Evolutionary conservation across 2,329 filamentous ascomycete species (phyloP).

Genomic region (Fusarium hainanense): DNA sequence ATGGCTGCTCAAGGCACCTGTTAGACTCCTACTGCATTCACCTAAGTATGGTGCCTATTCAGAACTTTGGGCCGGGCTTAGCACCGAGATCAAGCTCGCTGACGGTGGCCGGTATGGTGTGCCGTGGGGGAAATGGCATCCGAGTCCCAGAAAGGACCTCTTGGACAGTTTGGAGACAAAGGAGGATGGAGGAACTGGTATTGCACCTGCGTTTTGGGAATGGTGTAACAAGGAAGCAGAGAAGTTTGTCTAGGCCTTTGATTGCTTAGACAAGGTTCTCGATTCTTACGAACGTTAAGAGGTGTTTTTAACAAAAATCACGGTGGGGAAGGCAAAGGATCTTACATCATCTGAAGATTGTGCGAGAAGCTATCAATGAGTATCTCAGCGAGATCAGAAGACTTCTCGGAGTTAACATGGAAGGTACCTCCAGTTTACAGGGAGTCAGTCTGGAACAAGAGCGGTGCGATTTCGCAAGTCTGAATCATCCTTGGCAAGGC

Average conservation of each 20-base stretch:
- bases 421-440: no score
- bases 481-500: background rate
- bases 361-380: no score
- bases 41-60: background rate
- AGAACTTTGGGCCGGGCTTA: background rate
- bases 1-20: background rate
- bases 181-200: background rate
- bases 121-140: background rate
- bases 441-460: no score
- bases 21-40: background rate
- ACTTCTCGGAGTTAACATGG: no score
- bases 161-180: background rate
- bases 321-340: no score
- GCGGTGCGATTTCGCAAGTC: no score
- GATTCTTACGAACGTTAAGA: no score
- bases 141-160: background rate
- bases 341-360: no score
- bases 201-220: accelerated
- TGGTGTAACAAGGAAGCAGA: background rate
- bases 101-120: background rate
- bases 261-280: no score
- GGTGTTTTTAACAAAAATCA: no score
- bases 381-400: no score
- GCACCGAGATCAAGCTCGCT: background rate
- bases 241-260: background rate